phyloP scores from a whole-genome alignment of 305 asterid species.

The Solanum aculeatissimum region DNA sequence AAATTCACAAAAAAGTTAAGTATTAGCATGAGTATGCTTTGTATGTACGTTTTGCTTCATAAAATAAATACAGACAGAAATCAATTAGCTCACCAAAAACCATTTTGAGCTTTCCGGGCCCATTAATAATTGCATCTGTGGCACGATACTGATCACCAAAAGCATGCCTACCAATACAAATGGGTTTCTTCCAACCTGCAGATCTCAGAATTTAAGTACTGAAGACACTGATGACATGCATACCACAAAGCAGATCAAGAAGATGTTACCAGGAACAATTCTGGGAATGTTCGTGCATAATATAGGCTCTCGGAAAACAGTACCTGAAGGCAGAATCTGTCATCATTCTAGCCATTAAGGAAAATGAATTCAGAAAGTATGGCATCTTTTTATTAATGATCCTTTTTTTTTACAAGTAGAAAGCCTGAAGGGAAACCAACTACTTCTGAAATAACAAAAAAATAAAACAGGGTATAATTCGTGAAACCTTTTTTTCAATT shows the following conservation, averaged over 20 bases:
- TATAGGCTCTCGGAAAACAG: slow-evolving; percentile 88
- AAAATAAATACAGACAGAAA: not conserved
- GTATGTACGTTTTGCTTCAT: not conserved
- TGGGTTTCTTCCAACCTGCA: slow-evolving; percentile 88
- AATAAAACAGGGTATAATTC: not conserved
- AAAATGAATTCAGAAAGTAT: not conserved
- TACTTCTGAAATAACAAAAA: not conserved
- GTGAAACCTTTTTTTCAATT: not conserved
- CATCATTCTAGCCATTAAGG: not conserved
- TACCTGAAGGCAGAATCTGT: slow-evolving; percentile 36
- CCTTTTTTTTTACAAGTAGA: not conserved
- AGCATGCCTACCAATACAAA: slow-evolving; percentile 90
- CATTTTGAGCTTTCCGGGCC: slow-evolving; percentile 85
- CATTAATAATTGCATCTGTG: slow-evolving; percentile 53
- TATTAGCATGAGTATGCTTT: not conserved
- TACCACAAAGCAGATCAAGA: slow-evolving; percentile 1
- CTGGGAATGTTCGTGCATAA: slow-evolving; percentile 71
- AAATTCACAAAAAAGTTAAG: not conserved
- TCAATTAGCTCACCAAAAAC: slow-evolving; percentile 50
- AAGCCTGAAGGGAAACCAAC: not conserved
- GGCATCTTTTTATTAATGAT: not conserved
- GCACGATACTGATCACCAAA: slow-evolving; percentile 93
- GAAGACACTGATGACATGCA: not conserved
- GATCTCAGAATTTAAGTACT: not conserved
- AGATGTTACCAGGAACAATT: slow-evolving; percentile 58